These are phyloP conservation scores for Populus alba DNA, from an alignment of 345 rosid species.

Conservation along the genomic window DNA sequence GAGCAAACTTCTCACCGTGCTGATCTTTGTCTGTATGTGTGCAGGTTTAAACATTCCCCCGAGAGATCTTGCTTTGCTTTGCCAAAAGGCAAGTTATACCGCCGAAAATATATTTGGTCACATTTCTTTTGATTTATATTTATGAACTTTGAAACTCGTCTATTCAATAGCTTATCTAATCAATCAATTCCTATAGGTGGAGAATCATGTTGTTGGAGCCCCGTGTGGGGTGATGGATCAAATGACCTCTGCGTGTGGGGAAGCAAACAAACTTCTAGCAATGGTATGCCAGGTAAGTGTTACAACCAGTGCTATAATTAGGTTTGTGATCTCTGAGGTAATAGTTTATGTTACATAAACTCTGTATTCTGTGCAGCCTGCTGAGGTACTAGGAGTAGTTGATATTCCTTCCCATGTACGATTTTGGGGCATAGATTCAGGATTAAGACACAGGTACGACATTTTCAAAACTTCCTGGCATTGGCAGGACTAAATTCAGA, in stretches of 20 bases:
- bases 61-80: constrained; percentile 86
- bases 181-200: constrained; percentile 51
- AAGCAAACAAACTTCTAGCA: constrained; percentile 92
- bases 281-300: constrained; percentile 92
- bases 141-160: no score
- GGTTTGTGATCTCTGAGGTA: no score
- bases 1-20: no score
- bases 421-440: constrained; percentile 99
- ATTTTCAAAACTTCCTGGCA: neutral
- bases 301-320: no score
- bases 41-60: constrained; percentile 77
- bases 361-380: constrained; percentile 58
- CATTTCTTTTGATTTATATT: constrained; percentile 17
- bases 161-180: no score
- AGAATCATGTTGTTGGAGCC: constrained; percentile 98
- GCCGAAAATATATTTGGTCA: no score
- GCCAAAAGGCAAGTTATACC: constrained; percentile 62
- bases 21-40: constrained; percentile 15
- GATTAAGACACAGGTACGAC: constrained; percentile 88
- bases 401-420: constrained; percentile 90
- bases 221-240: constrained; percentile 99
- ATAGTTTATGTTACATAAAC: no score
- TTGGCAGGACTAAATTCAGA: neutral
- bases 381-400: constrained; percentile 89
- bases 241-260: constrained; percentile 99